Base-by-base conservation (phyloP, 169 alveolate genomes). In the Amoebophrya sp. region DNA sequence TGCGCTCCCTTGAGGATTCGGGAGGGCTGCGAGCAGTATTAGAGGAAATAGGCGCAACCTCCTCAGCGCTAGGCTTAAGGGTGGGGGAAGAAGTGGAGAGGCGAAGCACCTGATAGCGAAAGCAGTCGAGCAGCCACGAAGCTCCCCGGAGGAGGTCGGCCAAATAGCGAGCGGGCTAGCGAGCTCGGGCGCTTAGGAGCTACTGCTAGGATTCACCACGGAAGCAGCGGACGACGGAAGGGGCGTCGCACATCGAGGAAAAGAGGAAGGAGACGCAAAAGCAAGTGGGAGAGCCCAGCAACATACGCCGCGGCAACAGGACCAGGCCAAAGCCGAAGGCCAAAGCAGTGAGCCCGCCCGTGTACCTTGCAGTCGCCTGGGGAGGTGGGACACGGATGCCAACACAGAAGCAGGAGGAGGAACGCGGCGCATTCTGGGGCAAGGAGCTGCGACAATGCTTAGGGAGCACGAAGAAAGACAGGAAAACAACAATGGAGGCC, bases 361-460 rank as follows among this genome's bases (percentile, higher is more conserved):
- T 65, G 1, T 26, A 12, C 12, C 83, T 36, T 1, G 83, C n/a
- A 29, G 33, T 26, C 33, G 33, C 33, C 83, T 65, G 83, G 83
- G 83, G 83, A 6, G 18, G 83, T 36, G 83, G n/a, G 26, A 65
- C 83, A 18, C n/a, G 83, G 83, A 12, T 36, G 12, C 83, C n/a
- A 0, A 6, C 2, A 36, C 36, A 26, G 36, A 65, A 36, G 38
- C 39, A 65, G 33, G 33, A 26, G 33, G 33, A 6, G n/a, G 12
- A 29, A 26, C 83, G 18, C 3, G 83, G n/a, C 83, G n/a, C 83
- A 6, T 65, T 29, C 39, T 65, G 83, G 83, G n/a, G n/a, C 83
- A 65, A 65, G n/a, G n/a, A 65, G 83, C 83, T 65, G 12, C 83
- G 83, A 6, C 83, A 65, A 29, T 65, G 83, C 83, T 26, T 65